Base-by-base conservation (phyloP, 1,139 yeast genomes). In the Magnusiomyces fungicola region DNA sequence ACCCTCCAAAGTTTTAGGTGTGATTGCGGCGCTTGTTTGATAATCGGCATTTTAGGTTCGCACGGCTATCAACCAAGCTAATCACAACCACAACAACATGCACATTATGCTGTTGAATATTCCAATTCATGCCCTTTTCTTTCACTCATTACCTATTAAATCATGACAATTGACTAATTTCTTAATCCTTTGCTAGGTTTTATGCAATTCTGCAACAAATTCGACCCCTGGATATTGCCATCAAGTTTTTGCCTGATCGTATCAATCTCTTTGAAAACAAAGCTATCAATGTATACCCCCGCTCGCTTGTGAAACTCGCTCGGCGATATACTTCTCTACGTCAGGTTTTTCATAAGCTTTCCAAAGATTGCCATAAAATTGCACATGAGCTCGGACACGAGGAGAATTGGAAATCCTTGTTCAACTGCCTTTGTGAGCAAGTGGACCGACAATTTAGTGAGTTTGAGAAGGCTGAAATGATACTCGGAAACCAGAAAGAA, bases 291-390 rank as follows among this genome's bases (percentile, higher is more conserved):
- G 19, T 30, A 18, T 42, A 42, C 16, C 45, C 45, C 2, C 14
- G 37, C 5, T 22, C 45, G 3, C 14, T 42, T 9, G 21, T 30
- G n/a, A 29, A 29, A 19, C 27, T 42, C n/a, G 18, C 37, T n/a
- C 32, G 36, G 4, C 36, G 45, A 5, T 42, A 29, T 24, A 14
- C 29, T 12, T n/a, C 24, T 12, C 19, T 42, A 5, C 36, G 18
- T 3, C 37, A 29, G 19, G 18, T 12, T 3, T 29, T 18, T 21
- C 21, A 29, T 22, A 12, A 19, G 7, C 3, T 30, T 29, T 42
- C 45, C 3, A 42, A 42, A 30, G 45, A 42, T 9, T 42, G 45
- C 27, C 25, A n/a, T 42, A 24, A 30, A 4, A 10, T 30, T 18
- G 16, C 45, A 3, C 24, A 42, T n/a, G 27, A 29, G 9, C 37